These are phyloP conservation scores for Sugiyamaella paludigena DNA, from an alignment of 1,139 yeast species.

Conservation along the genomic window DNA sequence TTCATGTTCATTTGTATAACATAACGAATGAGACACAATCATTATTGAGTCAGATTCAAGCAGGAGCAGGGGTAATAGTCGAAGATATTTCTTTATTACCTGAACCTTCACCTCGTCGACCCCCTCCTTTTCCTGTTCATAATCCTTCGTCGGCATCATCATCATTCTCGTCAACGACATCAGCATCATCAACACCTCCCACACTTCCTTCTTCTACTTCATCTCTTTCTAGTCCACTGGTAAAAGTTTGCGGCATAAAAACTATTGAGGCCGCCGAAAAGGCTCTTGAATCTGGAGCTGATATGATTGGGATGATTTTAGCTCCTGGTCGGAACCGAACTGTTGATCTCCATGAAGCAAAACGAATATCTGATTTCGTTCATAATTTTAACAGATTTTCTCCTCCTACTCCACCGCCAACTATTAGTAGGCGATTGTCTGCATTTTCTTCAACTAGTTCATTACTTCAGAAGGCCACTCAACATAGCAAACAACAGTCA, in stretches of 20 bases:
- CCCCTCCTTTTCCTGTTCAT: background rate
- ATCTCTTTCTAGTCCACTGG: slow-evolving; percentile 35
- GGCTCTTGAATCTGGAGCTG: slow-evolving; percentile 72
- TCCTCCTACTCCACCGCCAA: slow-evolving; percentile 1
- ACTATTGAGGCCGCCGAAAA: slow-evolving; percentile 62
- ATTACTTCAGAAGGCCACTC: slow-evolving; percentile 7
- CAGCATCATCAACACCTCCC: background rate
- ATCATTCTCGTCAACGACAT: background rate
- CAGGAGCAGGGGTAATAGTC: slow-evolving; percentile 5
- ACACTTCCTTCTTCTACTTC: too few relatives aligned
- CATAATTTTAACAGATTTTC: slow-evolving; percentile 18
- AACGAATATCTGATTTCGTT: slow-evolving; percentile 46
- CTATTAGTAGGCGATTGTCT: slow-evolving; percentile 2
- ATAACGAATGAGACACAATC: slow-evolving; percentile 4
- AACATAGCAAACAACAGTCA: background rate
- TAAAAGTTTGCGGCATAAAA: slow-evolving; percentile 83
- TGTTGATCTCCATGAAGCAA: slow-evolving; percentile 54
- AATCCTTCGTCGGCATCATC: background rate
- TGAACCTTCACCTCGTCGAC: background rate
- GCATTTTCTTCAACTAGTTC: slow-evolving; percentile 6
- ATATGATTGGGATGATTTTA: slow-evolving; percentile 76
- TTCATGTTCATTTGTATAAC: slow-evolving; percentile 9
- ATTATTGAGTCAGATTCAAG: background rate
- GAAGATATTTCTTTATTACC: slow-evolving; percentile 8
- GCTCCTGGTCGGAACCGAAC: slow-evolving; percentile 83